Evolutionary conservation across 2,329 filamentous ascomycete genomes (phyloP), one percentile per base, ranked within the genome.

Genomic region (Colletotrichum theobromicola): DNA sequence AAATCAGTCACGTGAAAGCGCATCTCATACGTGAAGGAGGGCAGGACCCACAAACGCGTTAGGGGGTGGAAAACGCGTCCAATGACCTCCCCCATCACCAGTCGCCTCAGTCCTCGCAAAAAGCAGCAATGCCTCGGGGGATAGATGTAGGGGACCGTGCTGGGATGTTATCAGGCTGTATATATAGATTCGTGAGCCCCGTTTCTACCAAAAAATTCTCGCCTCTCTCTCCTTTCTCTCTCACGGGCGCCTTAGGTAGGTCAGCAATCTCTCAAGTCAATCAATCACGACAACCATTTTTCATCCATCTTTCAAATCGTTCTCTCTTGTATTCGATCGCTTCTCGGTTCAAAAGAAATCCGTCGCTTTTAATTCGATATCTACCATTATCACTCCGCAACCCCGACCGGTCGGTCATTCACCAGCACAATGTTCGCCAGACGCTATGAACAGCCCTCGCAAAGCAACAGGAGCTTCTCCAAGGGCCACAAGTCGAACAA

Each of bases 391-490:
- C 42, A n/a, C 42, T 21, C 42, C n/a, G 42, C 42, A 50, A 50
- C 10, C 42, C 42, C 42, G 42, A 50, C 57, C 55, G 46, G 24
- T 21, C 13, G 18, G 34, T 13, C 32, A 28, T 6, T 32, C 7
- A 7, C 60, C 60, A 66, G 76, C 79, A 84, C 80, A 32, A 90
- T 89, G 89, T 90, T 89, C 79, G 83, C 84, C 77, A 85, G 85
- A 80, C 85, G 86, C 74, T 83, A 84, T 65, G 86, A 89, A 50
- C 42, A 50, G 42, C 80, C 81, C 37, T 84, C 85, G 26, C 84
- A 82, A 35, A 87, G 42, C n/a, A n/a, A 78, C 84, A 88, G 84
- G 82, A 90, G 87, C 82, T 90, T 89, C 73, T 88, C 88, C 67
- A 90, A 89, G 76, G 83, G 86, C 75, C 86, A 89, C 70, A 89